A percentile compares a stretch with the other conserved stretches of the same genome.
These are phyloP conservation scores for Spinacia oleracea DNA, from an alignment of 179 eudicot genomes.

Conservation along the genomic window DNA sequence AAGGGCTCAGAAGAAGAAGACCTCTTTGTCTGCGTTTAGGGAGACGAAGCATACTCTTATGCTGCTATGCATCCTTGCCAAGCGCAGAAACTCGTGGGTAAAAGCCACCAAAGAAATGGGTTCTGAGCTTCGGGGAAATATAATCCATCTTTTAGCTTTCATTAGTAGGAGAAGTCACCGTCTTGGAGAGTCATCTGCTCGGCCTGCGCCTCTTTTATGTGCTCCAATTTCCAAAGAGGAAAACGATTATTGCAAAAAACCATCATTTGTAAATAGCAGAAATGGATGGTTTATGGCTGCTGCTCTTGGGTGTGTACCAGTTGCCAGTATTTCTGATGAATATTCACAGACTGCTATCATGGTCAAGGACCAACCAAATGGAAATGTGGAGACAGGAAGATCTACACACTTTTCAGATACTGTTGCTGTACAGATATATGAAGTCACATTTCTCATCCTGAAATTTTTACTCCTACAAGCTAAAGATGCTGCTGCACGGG, in stretches of 20 bases:
- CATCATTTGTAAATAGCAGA: slow-evolving; percentile 66
- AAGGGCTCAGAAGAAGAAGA: slow-evolving; percentile 56
- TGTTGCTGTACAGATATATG: slow-evolving; percentile 69
- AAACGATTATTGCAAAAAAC: slow-evolving; percentile 49
- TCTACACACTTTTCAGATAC: slow-evolving; percentile 72
- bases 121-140: slow-evolving; percentile 71
- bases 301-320: slow-evolving; percentile 57
- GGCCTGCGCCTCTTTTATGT: slow-evolving; percentile 57
- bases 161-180: slow-evolving; percentile 65
- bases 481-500: slow-evolving; percentile 72
- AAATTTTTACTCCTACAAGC: slow-evolving; percentile 82
- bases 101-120: slow-evolving; percentile 69
- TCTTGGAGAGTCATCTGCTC: slow-evolving; percentile 47
- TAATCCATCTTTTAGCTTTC: slow-evolving; percentile 84
- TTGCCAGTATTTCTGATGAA: slow-evolving; percentile 40
- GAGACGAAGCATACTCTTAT: slow-evolving; percentile 73
- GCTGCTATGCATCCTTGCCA: slow-evolving; percentile 68
- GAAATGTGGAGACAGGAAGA: slow-evolving; percentile 22
- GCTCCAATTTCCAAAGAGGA: slow-evolving; percentile 74
- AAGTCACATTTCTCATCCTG: slow-evolving; percentile 62
- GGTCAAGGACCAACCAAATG: slow-evolving; percentile 46
- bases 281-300: slow-evolving; percentile 84
- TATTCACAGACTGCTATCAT: slow-evolving; percentile 51
- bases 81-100: slow-evolving; percentile 68
- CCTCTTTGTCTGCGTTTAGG: slow-evolving; percentile 59